A percentile compares a stretch with the other conserved stretches of the same genome.
Evolutionary conservation across 2,329 filamentous ascomycete species (phyloP).

Genomic region (Fusarium secorum): DNA sequence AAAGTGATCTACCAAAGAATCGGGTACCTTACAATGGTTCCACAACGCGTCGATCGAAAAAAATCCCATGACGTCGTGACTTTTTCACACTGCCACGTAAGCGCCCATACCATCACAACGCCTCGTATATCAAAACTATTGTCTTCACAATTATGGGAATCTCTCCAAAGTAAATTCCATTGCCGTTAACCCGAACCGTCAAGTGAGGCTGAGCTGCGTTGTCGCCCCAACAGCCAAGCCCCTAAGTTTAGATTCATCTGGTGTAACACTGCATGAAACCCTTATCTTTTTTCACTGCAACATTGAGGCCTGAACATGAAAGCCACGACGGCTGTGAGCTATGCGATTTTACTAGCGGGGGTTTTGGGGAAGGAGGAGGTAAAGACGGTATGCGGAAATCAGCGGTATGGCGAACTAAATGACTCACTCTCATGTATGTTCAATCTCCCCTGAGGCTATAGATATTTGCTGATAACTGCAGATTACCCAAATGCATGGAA

Average conservation of each 20-base stretch:
- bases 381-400: constrained; percentile 6
- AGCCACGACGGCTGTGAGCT: not conserved
- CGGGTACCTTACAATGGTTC: not conserved
- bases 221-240: constrained; percentile 16
- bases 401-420: constrained; percentile 22
- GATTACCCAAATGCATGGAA: constrained; percentile 43
- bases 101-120: not conserved
- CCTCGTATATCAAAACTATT: not conserved
- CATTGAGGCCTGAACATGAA: constrained; percentile 3
- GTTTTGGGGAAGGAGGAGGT: not conserved
- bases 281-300: not conserved
- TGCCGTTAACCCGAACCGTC: not conserved
- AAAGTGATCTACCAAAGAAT: not conserved
- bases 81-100: constrained; percentile 10
- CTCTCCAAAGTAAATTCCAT: not conserved
- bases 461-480: constrained; percentile 3
- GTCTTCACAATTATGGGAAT: not conserved
- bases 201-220: constrained; percentile 3
- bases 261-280: not conserved
- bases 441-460: fast-evolving
- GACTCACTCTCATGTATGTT: constrained; percentile 29
- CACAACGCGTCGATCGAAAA: not conserved
- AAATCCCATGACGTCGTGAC: constrained; percentile 17
- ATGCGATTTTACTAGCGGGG: fast-evolving
- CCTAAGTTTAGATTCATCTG: not conserved